Evolutionary conservation across 73 alveolate species (phyloP), one percentile per base, ranked within the genome.

Genomic region (Paramecium primaurelia): DNA sequence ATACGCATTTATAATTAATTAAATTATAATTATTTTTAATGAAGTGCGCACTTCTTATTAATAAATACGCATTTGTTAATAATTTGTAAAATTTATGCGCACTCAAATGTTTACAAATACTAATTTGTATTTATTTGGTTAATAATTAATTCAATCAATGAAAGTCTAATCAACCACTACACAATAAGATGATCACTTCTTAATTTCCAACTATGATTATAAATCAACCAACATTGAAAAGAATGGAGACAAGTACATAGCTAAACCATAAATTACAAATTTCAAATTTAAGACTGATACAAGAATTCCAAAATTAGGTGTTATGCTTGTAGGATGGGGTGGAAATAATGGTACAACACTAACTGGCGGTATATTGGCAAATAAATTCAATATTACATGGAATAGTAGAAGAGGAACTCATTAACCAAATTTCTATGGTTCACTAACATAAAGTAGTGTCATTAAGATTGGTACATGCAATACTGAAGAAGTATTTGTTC

Each of bases 291-390:
- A 95, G 86, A 97, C 99, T 85, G 96, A 95, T 73, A 92, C 94
- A 6, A 90, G 88, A 58, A 94, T 97, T 16, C 99, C 99, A 68
- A 97, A 97, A 95, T 80, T 96, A 83, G 99, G 99, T 40, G 98
- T 97, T 30, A 94, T 97, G 99, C 94, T 97, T 32, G 98, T 97
- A 10, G 99, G 99, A 6, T 92, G 96, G 93, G 99, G 99, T 68
- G 99, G 99, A 42, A 98, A 98, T 90, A 98, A 98, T 69, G 99
- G 99, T 28, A 95, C 98, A 68, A 98, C 99, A 47, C 94, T 94
- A 38, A 95, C 97, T 59, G 99, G 98, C 14, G 99, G 99, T 37
- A 86, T 97, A 80, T 88, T 98, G 36, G 98, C 99, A 54, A 96
- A 96, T 59, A 93, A 93, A 80, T 85, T 90, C 34, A 86, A 93